phyloP scores from a whole-genome alignment of 495 filamentous ascomycete species.

The Aspergillus heteromorphus region DNA sequence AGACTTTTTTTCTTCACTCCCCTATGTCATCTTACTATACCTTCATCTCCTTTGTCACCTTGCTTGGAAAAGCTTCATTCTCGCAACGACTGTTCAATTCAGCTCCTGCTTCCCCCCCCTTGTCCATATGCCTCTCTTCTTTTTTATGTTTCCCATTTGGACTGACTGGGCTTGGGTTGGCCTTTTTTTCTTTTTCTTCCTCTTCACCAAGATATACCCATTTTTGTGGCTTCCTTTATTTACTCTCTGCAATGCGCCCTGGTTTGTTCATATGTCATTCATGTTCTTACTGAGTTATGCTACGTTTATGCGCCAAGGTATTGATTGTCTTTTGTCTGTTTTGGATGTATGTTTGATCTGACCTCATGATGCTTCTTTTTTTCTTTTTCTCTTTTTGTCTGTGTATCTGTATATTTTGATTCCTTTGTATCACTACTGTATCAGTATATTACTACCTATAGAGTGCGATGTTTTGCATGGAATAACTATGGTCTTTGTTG shows the following conservation, averaged over 20 bases:
- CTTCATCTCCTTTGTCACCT: not conserved
- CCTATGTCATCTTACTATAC: not conserved
- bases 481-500: too few species aligned
- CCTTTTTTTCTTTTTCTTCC: not conserved
- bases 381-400: not conserved
- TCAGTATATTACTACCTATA: not conserved
- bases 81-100: not conserved
- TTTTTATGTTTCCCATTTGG: not conserved
- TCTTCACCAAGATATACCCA: not conserved
- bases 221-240: not conserved
- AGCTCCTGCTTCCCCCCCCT: not conserved
- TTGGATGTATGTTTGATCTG: not conserved
- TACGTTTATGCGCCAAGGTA: not conserved
- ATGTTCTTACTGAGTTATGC: slow-evolving; percentile 3
- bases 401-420: not conserved
- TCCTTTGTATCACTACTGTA: not conserved
- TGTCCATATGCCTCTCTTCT: not conserved
- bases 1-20: not conserved
- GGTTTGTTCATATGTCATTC: not conserved
- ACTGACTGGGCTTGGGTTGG: not conserved
- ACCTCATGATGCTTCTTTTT: not conserved
- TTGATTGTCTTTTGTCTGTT: too few species aligned
- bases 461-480: too few species aligned
- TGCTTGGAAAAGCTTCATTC: not conserved
- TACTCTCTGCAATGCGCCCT: not conserved